Base-by-base conservation (phyloP, 768 basidiomycete genomes). In the Lactarius trivialis region DNA sequence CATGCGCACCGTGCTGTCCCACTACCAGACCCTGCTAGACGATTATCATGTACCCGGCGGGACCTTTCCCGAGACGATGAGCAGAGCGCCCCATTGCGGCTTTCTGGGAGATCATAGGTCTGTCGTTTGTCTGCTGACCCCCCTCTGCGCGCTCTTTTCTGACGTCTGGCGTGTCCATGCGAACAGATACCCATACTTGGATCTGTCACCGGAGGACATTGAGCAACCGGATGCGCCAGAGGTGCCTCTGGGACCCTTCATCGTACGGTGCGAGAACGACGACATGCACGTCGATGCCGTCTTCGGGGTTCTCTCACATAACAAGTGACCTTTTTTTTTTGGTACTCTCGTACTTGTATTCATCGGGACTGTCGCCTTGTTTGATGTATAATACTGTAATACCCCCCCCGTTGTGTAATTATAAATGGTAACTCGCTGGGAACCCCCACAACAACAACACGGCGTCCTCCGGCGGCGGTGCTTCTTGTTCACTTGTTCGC, bases 281-380 rank as follows among this genome's bases (percentile, higher is more conserved):
- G 21, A 33, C 2, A 7, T 55, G 11, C 58, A 83, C 33, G 81
- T 83, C 67, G 83, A 85, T 80, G 81, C 81, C 14, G 71, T 82
- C 36, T 83, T 80, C 56, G 82, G 82, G 26, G 83, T 85, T 36
- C 73, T 83, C 19, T 39, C 54, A 33, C 63, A 52, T n/a, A 63
- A 65, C 24, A 64, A 65, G 28, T 65, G 45, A 48, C 21, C 33
- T 30, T n/a, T 6, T 7, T 11, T 4, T 45, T 19, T 9, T 32
- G 57, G n/a, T 43, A 12, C 28, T 49, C 30, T 32, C 2, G 33
- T 9, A 3, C 12, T 21, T 32, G 19, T 48, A 1, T 9, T 55
- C 33, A 19, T 59, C 28, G 45, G 63, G 54, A 55, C 58, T 50
- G 15, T 59, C 26, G 43, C 45, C 56, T 11, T 53, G 15, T n/a